Conservation (phyloP, 2,329 filamentous ascomycete genomes). For the Botryotinia globosa region DNA sequence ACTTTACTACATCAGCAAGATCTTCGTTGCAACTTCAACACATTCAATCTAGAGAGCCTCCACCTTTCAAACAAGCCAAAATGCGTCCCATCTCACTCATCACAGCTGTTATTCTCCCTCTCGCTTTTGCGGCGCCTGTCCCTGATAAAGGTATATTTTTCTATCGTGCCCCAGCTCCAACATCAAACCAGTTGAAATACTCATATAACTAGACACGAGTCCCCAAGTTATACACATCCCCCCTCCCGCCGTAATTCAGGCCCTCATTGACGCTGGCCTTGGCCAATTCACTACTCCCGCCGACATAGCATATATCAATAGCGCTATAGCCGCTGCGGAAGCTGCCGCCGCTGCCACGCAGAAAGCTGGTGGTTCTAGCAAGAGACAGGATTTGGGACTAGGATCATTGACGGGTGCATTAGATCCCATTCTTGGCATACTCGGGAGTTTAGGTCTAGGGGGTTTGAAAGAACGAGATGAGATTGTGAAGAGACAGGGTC, state of each 20-base stretch:
- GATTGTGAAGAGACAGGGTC: background rate
- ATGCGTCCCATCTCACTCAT: slow-evolving; percentile 10
- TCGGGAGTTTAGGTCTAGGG: background rate
- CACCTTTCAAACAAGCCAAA: background rate
- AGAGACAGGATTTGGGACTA: background rate
- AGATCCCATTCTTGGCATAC: background rate
- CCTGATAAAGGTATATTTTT: background rate
- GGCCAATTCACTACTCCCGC: background rate
- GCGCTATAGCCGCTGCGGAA: background rate
- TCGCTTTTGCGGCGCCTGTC: slow-evolving; percentile 9
- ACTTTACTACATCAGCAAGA: background rate
- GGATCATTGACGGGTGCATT: background rate
- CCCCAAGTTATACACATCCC: background rate
- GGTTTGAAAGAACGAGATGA: background rate
- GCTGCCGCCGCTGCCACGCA: background rate
- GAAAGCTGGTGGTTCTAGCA: background rate
- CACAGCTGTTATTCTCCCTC: background rate
- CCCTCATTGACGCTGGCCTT: background rate
- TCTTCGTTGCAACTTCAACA: background rate
- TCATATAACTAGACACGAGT: background rate
- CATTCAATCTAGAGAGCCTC: background rate
- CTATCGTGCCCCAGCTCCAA: background rate
- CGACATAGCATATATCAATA: background rate
- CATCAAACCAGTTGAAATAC: background rate
- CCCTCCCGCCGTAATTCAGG: background rate